Percentiles rank a stretch among this genome's conserved stretches.
Conservation (phyloP, 2,329 filamentous ascomycete species). For the Sporothrix sp. region DNA sequence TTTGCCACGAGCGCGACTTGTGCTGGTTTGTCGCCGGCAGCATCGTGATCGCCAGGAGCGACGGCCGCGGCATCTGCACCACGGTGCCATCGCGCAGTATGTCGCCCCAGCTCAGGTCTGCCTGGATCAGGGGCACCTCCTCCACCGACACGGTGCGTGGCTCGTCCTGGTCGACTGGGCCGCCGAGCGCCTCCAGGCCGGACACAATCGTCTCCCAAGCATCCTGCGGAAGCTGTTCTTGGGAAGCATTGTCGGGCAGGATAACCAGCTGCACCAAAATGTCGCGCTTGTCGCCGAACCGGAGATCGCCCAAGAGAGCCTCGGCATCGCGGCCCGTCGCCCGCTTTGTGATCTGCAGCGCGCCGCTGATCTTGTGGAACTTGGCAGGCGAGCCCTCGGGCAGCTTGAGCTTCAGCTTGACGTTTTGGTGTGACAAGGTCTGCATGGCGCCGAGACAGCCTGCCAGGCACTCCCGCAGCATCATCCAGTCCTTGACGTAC, state of each 20-base stretch:
- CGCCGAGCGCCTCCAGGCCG: conserved; percentile 84
- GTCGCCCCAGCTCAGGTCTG: conserved; percentile 87
- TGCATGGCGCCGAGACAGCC: conserved; percentile 88
- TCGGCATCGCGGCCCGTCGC: conserved; percentile 92
- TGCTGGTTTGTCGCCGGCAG: conserved; percentile 57
- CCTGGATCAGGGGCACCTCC: conserved; percentile 89
- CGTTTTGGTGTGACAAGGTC: conserved; percentile 94
- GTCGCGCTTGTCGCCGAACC: conserved; percentile 91
- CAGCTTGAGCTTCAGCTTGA: conserved; percentile 85
- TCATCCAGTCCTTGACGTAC: conserved; percentile 99
- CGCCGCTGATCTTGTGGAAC: conserved; percentile 97
- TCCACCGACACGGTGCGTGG: conserved; percentile 78
- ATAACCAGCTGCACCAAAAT: conserved; percentile 92
- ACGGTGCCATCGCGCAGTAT: conserved; percentile 80
- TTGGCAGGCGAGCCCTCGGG: conserved; percentile 96
- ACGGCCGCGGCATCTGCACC: conserved; percentile 79
- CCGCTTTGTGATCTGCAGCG: conserved; percentile 90
- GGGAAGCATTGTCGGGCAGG: conserved; percentile 69
- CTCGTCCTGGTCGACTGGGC: conserved; percentile 76
- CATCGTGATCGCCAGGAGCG: conserved; percentile 91
- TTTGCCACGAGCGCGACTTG: conserved; percentile 55
- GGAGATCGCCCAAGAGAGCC: conserved; percentile 79
- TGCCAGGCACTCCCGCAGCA: conserved; percentile 91
- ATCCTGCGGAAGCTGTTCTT: conserved; percentile 82
- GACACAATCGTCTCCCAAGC: conserved; percentile 97